Conservation (phyloP, 1,284 basidiomycete species). For the Gomphus bonarii region DNA sequence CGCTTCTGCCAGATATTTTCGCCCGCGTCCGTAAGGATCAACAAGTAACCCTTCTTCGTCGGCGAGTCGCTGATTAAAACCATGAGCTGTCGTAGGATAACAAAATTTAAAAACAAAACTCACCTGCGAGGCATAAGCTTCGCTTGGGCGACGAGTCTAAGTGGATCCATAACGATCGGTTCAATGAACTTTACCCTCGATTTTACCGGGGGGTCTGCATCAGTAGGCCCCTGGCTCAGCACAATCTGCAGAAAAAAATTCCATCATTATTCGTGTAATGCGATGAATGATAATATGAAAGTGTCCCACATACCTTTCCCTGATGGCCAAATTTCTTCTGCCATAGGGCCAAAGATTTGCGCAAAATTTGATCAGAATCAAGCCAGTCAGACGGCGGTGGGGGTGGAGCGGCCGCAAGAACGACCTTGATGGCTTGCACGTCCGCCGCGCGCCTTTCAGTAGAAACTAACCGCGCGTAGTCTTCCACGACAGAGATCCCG, state of each 20-base stretch:
- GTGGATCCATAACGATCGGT: constrained; percentile 33
- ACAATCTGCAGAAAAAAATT: constrained; percentile 43
- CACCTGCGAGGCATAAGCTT: constrained; percentile 66
- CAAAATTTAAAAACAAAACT: constrained; percentile 14
- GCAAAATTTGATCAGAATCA: constrained; percentile 47
- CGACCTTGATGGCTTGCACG: constrained; percentile 78
- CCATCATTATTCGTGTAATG: constrained; percentile 8
- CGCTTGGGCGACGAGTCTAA: constrained; percentile 64
- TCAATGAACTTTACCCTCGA: constrained; percentile 33
- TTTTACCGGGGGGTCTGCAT: constrained; percentile 31
- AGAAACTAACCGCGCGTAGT: constrained; percentile 61
- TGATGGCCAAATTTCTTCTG: constrained; percentile 69
- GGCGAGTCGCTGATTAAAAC: constrained; percentile 54
- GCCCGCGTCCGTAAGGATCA: constrained; percentile 71
- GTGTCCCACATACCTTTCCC: constrained; percentile 54
- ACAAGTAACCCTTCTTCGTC: constrained; percentile 76
- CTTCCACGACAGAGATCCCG: constrained; percentile 80
- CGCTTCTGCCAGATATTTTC: constrained; percentile 74
- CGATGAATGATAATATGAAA: too few relatives aligned
- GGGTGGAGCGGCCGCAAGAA: constrained; percentile 50
- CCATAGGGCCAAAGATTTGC: constrained; percentile 68
- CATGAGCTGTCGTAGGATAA: constrained; percentile 4
- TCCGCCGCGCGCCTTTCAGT: constrained; percentile 73
- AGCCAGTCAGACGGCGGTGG: constrained; percentile 31
- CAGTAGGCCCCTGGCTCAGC: constrained; percentile 57